Conservation (phyloP, 495 filamentous ascomycete genomes). For the Xylaria palmicola region DNA sequence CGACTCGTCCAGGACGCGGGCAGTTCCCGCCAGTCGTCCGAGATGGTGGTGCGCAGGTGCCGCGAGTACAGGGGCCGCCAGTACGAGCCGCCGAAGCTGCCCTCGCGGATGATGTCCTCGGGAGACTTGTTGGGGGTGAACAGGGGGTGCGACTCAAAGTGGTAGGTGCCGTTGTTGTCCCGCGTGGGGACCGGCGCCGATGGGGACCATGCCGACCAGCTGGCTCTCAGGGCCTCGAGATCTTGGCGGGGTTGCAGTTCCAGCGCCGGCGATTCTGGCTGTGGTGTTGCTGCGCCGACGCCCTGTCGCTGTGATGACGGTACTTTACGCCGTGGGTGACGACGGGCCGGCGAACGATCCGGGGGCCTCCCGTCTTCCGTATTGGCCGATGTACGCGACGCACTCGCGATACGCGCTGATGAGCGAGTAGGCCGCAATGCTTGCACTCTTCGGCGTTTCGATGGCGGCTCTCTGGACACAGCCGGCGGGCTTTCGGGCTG, state of each 20-base stretch:
- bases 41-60: constrained; percentile 36
- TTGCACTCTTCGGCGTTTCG: constrained; percentile 22
- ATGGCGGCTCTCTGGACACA: neutral
- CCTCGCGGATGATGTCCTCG: constrained; percentile 46
- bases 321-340: neutral
- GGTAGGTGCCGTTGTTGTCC: constrained; percentile 38
- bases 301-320: neutral
- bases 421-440: constrained; percentile 19
- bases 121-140: constrained; percentile 52
- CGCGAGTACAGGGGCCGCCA: constrained; percentile 44
- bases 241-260: constrained; percentile 20
- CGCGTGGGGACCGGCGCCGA: constrained; percentile 35
- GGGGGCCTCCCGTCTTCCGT: neutral
- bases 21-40: constrained; percentile 43
- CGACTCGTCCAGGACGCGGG: constrained; percentile 39
- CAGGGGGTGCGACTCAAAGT: constrained; percentile 38
- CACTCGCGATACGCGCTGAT: constrained; percentile 27
- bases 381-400: neutral
- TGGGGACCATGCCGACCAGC: constrained; percentile 44
- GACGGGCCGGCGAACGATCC: neutral
- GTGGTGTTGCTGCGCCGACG: neutral
- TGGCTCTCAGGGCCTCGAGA: constrained; percentile 30
- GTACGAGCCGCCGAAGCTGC: constrained; percentile 48
- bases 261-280: neutral
- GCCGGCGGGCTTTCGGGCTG: neutral